Conservation (phyloP, 2,329 filamentous ascomycete genomes). For the Fusarium keratoplasticum region DNA sequence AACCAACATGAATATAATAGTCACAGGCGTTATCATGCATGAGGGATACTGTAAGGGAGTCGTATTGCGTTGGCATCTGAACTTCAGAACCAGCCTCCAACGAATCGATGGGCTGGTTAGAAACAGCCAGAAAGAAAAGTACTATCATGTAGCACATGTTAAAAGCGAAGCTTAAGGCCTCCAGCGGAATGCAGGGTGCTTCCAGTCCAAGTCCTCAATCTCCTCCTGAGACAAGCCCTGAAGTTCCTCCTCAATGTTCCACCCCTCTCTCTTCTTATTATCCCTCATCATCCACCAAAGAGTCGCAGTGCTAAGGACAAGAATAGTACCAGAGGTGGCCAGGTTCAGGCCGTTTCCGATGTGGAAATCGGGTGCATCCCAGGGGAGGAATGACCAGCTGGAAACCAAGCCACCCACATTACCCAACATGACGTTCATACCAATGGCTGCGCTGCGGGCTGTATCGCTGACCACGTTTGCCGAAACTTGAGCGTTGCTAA, state of each 20-base stretch:
- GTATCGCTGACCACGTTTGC: conserved; percentile 80
- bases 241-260: conserved; percentile 61
- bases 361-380: conserved; percentile 72
- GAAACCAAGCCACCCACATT: conserved; percentile 75
- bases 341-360: conserved; percentile 79
- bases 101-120: not conserved
- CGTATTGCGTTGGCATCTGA: not conserved
- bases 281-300: conserved; percentile 71
- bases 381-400: conserved; percentile 73
- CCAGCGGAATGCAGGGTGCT: conserved; percentile 75
- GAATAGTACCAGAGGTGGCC: conserved; percentile 63
- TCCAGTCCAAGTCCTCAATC: conserved; percentile 73
- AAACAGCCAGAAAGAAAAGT: not conserved
- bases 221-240: conserved; percentile 63
- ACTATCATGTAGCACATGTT: not conserved
- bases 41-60: not conserved
- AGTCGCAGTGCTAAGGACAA: conserved; percentile 61
- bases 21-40: not conserved
- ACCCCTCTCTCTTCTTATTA: conserved; percentile 58
- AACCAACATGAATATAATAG: not conserved
- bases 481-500: conserved; percentile 60
- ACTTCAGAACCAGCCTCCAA: not conserved
- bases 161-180: not conserved
- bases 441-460: conserved; percentile 74
- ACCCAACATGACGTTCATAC: conserved; percentile 75